Percentiles rank a stretch among this genome's conserved stretches.
phyloP scores from a whole-genome alignment of 1,284 basidiomycete species.

The Cutaneotrichosporon mucoides region DNA sequence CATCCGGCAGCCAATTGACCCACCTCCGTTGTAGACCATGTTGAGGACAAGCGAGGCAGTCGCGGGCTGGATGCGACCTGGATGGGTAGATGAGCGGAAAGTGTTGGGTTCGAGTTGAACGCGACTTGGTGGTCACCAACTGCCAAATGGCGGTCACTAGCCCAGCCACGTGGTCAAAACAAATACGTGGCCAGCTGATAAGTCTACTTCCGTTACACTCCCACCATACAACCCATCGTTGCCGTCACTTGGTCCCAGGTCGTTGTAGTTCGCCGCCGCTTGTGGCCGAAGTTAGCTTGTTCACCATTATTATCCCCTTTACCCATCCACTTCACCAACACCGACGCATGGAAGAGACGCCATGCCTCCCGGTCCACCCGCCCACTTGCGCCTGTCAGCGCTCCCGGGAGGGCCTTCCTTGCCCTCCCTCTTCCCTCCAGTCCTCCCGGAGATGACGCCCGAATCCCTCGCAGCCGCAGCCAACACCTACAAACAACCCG shows the following conservation, averaged over 20 bases:
- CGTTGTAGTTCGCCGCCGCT: background rate
- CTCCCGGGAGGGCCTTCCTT: constrained; percentile 8
- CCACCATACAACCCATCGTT: background rate
- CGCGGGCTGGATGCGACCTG: constrained; percentile 7
- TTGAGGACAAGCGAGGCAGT: constrained; percentile 3
- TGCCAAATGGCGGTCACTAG: too few relatives aligned
- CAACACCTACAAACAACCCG: constrained; percentile 38
- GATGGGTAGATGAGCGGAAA: background rate
- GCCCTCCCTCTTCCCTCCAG: constrained; percentile 13
- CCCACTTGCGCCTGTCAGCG: constrained; percentile 16
- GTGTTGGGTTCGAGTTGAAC: background rate
- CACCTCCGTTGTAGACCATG: constrained; percentile 49
- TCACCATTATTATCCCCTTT: background rate
- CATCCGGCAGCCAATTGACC: constrained; percentile 7
- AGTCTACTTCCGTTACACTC: background rate
- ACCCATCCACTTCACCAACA: background rate
- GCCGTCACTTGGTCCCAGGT: background rate
- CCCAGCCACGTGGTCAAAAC: too few relatives aligned
- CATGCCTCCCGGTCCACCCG: constrained; percentile 10
- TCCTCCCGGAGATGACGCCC: constrained; percentile 14
- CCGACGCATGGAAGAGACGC: background rate
- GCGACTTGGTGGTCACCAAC: background rate
- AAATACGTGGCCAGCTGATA: background rate
- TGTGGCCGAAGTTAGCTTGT: too few relatives aligned
- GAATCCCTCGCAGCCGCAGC: constrained; percentile 29